Conservation (phyloP, 176 grass and related monocot genomes). For the Puccinellia tenuiflora region DNA sequence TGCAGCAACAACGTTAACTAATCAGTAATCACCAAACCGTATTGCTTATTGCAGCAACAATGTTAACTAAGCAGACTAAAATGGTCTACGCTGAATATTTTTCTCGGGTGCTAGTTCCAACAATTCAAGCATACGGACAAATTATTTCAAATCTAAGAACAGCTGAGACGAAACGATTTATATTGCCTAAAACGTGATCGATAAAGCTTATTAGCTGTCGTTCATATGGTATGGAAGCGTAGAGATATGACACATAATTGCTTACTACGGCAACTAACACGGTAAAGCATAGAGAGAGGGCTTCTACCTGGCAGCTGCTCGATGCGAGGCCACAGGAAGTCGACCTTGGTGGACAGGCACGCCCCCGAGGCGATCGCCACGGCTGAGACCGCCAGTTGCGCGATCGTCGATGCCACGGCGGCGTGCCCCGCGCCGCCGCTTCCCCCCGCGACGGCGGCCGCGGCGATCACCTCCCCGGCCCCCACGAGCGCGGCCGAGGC, state of each 20-base stretch:
- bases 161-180: not conserved
- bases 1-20: not conserved
- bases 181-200: not conserved
- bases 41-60: not conserved
- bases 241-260: not conserved
- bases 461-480: constrained; percentile 72
- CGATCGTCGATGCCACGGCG: constrained; percentile 77
- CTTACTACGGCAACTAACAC: not conserved
- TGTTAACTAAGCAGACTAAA: not conserved
- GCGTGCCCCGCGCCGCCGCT: constrained; percentile 50
- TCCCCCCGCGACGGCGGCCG: constrained; percentile 47
- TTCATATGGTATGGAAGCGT: not conserved
- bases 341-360: constrained; percentile 91
- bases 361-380: constrained; percentile 96
- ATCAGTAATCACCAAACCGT: not conserved
- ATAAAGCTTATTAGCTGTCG: not conserved
- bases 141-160: not conserved
- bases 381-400: constrained; percentile 85
- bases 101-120: not conserved
- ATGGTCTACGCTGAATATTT: not conserved
- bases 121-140: not conserved
- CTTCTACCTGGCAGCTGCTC: constrained; percentile 67
- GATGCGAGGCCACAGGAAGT: constrained; percentile 90
- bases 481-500: constrained; percentile 54
- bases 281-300: not conserved